These are phyloP conservation scores for Starmerella sp. DNA, from an alignment of 805 yeast genomes.

Conservation along the genomic window DNA sequence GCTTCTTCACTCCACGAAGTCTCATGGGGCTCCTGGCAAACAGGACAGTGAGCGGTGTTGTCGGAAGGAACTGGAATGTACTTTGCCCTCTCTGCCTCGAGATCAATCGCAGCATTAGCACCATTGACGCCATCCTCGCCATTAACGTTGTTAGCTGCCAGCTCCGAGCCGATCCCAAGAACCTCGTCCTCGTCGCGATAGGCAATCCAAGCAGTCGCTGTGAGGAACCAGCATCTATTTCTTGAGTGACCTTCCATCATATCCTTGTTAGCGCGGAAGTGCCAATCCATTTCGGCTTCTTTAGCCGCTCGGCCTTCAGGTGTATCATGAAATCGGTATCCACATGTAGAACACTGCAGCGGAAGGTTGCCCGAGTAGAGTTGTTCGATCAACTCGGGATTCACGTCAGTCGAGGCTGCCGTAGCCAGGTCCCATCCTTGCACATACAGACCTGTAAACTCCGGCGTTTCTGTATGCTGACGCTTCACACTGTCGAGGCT, in stretches of 20 bases:
- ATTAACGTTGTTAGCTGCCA: constrained; percentile 15
- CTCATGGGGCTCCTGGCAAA: constrained; percentile 54
- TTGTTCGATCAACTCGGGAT: constrained; percentile 28
- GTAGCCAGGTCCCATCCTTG: constrained; percentile 26
- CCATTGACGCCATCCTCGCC: constrained; percentile 18
- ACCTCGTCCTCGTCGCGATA: constrained; percentile 57
- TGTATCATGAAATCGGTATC: constrained; percentile 65
- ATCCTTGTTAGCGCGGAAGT: constrained; percentile 79
- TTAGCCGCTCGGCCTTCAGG: constrained; percentile 42
- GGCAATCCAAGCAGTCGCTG: constrained; percentile 57
- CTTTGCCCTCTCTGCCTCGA: constrained; percentile 27
- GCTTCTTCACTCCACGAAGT: constrained; percentile 61
- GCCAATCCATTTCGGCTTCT: constrained; percentile 85
- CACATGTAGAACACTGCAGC: constrained; percentile 79
- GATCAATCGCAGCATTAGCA: constrained; percentile 25
- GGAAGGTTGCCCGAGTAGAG: constrained; percentile 48
- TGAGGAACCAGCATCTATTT: constrained; percentile 73
- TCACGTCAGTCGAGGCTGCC: constrained; percentile 27
- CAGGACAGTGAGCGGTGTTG: constrained; percentile 52
- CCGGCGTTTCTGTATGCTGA: constrained; percentile 4
- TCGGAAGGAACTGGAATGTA: constrained; percentile 60
- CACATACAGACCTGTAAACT: background rate
- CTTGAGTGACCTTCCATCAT: constrained; percentile 46
- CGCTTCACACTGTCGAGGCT: constrained; percentile 1
- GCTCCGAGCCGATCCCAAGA: constrained; percentile 30